Base-by-base conservation (phyloP, 2,329 filamentous ascomycete genomes). In the Sclerotinia sclerotiorum region DNA sequence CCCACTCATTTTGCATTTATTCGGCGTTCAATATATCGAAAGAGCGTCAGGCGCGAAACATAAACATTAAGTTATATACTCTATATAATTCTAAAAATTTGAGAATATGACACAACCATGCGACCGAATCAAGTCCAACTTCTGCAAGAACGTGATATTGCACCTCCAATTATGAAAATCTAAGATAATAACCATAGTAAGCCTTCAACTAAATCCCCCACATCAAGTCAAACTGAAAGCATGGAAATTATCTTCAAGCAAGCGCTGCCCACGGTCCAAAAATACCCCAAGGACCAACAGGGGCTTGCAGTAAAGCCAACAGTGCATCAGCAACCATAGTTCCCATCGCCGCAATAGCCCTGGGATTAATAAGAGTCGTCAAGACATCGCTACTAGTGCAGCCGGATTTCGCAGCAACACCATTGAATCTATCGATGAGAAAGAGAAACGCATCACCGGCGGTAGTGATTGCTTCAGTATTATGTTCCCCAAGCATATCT, bases 401-500 rank as follows among this genome's bases (percentile, higher is more conserved):
- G 4, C 65, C 58, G 1, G 44, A 24, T 24, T 44, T 48, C 3
- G 8, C 29, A 35, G 21, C 7, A 62, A 62, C 46, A 7, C 69
- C 70, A 57, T 68, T 62, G 8, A 73, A 67, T 29, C 66, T 65
- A 19, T 67, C 68, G 8, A 70, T 69, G 19, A 79, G 42, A 75
- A 75, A 79, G 48, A 73, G 69, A 46, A 79, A 69, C 0, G 79
- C 79, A 64, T 76, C 70, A 1, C 75, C 72, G 2, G 74, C 74
- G 1, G 80, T 79, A 52, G 78, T 77, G 5, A 74, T 72, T 70
- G 81, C 77, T n/a, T 77, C 73, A 1, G 72, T 69, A 78, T 58
- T 80, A 72, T 84, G 82, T 0, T 77, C 77, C 0, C 82, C 81
- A 11, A 79, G 72, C 2, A 75, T 77, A 70, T 85, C 83, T 5